phyloP scores from a whole-genome alignment of 306 rosid genomes.

The Amphicarpaea edgeworthii region DNA sequence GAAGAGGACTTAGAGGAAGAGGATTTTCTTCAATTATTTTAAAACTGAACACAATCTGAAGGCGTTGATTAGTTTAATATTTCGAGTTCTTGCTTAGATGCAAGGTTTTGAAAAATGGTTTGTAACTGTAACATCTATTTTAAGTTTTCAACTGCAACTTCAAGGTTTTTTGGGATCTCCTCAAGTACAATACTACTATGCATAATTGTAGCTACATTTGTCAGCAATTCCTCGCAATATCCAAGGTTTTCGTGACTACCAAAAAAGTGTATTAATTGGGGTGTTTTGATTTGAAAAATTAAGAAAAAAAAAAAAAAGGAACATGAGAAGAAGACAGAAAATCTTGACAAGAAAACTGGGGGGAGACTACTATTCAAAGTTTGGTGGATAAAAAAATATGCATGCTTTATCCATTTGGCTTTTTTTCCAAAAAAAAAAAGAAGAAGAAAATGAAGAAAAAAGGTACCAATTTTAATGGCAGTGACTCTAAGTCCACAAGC shows the following conservation, averaged over 20 bases:
- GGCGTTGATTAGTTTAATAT: too few relatives aligned
- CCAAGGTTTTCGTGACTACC: too few relatives aligned
- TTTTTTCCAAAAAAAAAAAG: neutral
- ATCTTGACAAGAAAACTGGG: constrained; percentile 15
- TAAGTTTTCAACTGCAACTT: neutral
- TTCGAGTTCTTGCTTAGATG: neutral
- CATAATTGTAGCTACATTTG: neutral
- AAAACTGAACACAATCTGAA: too few relatives aligned
- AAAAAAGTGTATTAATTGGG: neutral
- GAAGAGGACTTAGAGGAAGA: too few relatives aligned
- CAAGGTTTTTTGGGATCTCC: neutral
- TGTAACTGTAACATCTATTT: neutral
- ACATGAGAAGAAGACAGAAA: constrained; percentile 5
- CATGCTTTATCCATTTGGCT: constrained; percentile 13
- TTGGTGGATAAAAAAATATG: constrained; percentile 29
- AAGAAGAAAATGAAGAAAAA: neutral
- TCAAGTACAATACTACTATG: neutral
- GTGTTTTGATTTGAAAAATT: neutral
- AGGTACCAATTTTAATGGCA: constrained; percentile 86
- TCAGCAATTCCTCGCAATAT: neutral
- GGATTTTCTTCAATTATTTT: too few relatives aligned
- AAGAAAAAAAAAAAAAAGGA: neutral
- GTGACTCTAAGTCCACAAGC: constrained; percentile 95
- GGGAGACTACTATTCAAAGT: constrained; percentile 27
- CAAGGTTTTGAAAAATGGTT: neutral